Percentiles rank a stretch among this genome's conserved stretches.
Conservation (phyloP, 495 filamentous ascomycete genomes). For the Podospora australis region DNA sequence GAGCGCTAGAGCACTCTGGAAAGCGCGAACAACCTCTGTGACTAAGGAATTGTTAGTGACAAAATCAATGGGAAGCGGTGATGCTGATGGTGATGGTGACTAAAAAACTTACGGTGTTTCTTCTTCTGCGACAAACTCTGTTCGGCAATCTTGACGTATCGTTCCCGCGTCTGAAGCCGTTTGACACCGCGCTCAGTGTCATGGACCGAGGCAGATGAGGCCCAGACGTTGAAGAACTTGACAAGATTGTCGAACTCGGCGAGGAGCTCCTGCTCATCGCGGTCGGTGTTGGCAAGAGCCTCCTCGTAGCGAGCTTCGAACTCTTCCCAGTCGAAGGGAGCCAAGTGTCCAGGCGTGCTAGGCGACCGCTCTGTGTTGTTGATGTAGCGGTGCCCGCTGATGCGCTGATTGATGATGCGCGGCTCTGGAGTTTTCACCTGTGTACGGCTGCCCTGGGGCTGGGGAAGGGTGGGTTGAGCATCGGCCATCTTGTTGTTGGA, state of each 20-base stretch:
- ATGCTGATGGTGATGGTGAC: neutral
- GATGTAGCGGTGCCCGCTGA: constrained; percentile 19
- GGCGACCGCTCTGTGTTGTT: constrained; percentile 23
- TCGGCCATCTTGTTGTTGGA: constrained; percentile 19
- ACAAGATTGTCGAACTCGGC: constrained; percentile 57
- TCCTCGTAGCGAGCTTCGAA: constrained; percentile 57
- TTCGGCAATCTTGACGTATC: constrained; percentile 66
- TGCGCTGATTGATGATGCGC: constrained; percentile 21
- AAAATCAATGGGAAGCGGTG: too few species aligned
- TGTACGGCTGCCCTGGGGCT: constrained; percentile 12
- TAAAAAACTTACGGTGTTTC: constrained; percentile 59
- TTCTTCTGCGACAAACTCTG: constrained; percentile 61
- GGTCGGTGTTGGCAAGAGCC: constrained; percentile 52
- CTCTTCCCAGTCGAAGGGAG: constrained; percentile 59
- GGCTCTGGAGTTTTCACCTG: constrained; percentile 32
- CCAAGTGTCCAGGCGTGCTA: constrained; percentile 40
- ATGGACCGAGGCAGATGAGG: constrained; percentile 53
- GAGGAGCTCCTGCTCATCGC: constrained; percentile 54
- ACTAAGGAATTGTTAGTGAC: constrained; percentile 39
- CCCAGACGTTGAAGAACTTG: constrained; percentile 69
- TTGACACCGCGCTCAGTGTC: constrained; percentile 67
- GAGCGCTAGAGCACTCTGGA: constrained; percentile 69
- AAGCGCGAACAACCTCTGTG: constrained; percentile 69
- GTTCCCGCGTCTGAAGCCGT: constrained; percentile 69
- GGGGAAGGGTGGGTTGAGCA: constrained; percentile 6